These are phyloP conservation scores for Trichoderma arundinaceum DNA, from an alignment of 2,329 filamentous ascomycete genomes.

Conservation along the genomic window DNA sequence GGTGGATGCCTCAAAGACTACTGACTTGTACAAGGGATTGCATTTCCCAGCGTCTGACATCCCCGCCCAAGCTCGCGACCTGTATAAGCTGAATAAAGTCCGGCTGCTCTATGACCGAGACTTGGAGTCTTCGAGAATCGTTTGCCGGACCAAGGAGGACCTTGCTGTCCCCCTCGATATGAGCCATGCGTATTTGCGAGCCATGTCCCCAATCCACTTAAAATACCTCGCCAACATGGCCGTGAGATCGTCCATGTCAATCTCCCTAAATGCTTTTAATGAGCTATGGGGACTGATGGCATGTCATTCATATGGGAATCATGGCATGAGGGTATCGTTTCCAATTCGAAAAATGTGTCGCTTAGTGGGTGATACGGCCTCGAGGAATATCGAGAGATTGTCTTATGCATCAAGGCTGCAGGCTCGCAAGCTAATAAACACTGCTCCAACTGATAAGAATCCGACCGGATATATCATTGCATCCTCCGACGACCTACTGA, in stretches of 20 bases:
- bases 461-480: slow-evolving; percentile 90
- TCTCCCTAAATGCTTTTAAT: slow-evolving; percentile 84
- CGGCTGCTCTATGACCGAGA: slow-evolving; percentile 86
- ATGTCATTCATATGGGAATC: slow-evolving; percentile 78
- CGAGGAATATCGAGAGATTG: slow-evolving; percentile 83
- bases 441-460: slow-evolving; percentile 77
- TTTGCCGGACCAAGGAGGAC: slow-evolving; percentile 77
- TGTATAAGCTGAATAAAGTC: slow-evolving; percentile 90
- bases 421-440: slow-evolving; percentile 87
- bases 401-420: slow-evolving; percentile 86
- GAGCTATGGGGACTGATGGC: slow-evolving; percentile 89
- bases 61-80: slow-evolving; percentile 81
- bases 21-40: slow-evolving; percentile 84
- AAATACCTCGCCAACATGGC: slow-evolving; percentile 90
- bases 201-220: slow-evolving; percentile 88
- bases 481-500: slow-evolving; percentile 83
- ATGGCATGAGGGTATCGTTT: slow-evolving; percentile 89
- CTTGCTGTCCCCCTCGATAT: slow-evolving; percentile 78
- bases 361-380: slow-evolving; percentile 83
- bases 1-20: slow-evolving; percentile 78
- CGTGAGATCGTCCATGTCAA: slow-evolving; percentile 92
- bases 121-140: slow-evolving; percentile 76
- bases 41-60: slow-evolving; percentile 90
- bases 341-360: slow-evolving; percentile 92
- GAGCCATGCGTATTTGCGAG: slow-evolving; percentile 81